These are phyloP conservation scores for Rubus parviflorus DNA, from an alignment of 306 rosid genomes.

Conservation along the genomic window DNA sequence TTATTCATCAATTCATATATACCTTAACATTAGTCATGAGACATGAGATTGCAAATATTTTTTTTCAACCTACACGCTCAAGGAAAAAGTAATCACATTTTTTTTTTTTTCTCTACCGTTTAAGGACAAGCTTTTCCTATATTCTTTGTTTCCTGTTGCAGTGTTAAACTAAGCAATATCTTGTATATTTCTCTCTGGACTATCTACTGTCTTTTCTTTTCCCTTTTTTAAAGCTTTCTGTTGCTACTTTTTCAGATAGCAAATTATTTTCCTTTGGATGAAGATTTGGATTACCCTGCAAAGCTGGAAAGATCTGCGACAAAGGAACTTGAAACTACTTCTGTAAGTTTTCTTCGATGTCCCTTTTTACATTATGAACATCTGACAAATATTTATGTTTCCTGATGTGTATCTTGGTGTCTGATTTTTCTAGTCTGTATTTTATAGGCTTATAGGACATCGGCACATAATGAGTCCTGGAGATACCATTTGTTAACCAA, in stretches of 20 bases:
- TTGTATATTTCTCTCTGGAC: neutral
- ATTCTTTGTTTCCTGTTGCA: neutral
- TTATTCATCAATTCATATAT: too few relatives aligned
- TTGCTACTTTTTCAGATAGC: constrained; percentile 60
- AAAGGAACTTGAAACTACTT: constrained; percentile 55
- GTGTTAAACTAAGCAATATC: constrained; percentile 11
- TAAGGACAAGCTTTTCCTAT: too few relatives aligned
- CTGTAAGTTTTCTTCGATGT: constrained; percentile 49
- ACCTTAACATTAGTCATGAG: neutral
- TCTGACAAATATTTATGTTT: neutral
- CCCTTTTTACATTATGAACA: neutral
- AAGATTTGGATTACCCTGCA: constrained; percentile 94
- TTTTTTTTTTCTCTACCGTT: constrained; percentile 9
- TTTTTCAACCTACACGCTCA: too few relatives aligned
- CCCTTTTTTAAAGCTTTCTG: neutral
- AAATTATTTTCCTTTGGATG: constrained; percentile 76
- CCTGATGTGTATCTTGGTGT: neutral
- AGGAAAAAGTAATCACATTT: constrained; percentile 7
- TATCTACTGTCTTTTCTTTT: neutral
- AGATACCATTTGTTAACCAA: neutral
- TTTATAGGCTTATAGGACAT: neutral
- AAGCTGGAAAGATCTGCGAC: constrained; percentile 72
- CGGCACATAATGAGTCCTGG: neutral
- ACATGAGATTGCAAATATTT: too few relatives aligned
- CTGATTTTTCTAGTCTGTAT: neutral